Evolutionary conservation across 2,329 filamentous ascomycete species (phyloP), one percentile per base, ranked within the genome.

Genomic region (Rhexocercosporidium sp.): DNA sequence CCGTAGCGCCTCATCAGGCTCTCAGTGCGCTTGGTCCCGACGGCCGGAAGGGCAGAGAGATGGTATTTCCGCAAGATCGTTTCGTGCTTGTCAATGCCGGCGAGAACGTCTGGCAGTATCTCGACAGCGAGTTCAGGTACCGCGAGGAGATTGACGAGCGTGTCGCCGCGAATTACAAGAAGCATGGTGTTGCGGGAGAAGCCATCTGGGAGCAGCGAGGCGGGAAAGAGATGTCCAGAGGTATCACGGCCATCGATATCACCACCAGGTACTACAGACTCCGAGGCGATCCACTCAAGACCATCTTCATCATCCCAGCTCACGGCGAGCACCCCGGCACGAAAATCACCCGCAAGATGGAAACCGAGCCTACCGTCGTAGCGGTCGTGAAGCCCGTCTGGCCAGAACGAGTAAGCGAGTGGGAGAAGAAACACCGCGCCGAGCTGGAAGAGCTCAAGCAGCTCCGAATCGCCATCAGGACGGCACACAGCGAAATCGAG

Each of bases 31-130:
- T 84, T 12, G 87, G 88, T 0, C 83, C 85, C 0, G 82, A 85
- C 44, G 81, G 86, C 27, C 79, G 86, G 6, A 62, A 54, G 4
- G 71, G 67, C 3, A 81, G 88, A 22, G 82, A 84, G 65, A 81
- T 90, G 27, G 81, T 81, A 1, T 84, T 80, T 73, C 83, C 83
- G 0, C 86, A 88, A 77, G 85, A 87, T 73, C 80, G 81, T 11
- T 89, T 83, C 78, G 75, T 89, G 16, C 78, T 89, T 1, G 83
- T 80, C 69, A 87, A 88, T 67, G 81, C 82, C 0, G 84, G 84
- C 3, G 82, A 86, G 46, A 84, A 86, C 60, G 78, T 86, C 18
- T 83, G 80, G 66, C 71, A 76, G 7, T 78, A 79, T 62, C 74
- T 89, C 20, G 83, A 86, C 71, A 76, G 76, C 16, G 69, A 81